Evolutionary conservation across 257 asterid species (phyloP).

Genomic region (Sherardia arvensis): DNA sequence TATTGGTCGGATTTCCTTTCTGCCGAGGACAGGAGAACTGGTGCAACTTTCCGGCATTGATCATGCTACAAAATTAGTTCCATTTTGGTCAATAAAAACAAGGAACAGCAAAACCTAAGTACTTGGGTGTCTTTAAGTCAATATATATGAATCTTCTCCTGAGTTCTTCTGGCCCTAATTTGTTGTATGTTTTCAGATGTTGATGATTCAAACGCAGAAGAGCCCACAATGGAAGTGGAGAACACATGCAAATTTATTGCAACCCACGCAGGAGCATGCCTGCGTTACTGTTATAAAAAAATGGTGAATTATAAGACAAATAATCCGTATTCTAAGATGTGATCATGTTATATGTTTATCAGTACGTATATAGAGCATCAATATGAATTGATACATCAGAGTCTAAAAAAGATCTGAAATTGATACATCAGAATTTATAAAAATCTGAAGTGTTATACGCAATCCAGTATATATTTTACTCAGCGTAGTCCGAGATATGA

Average conservation of each 20-base stretch:
- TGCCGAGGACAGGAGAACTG: neutral
- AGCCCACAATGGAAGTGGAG: neutral
- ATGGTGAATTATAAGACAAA: too few species aligned
- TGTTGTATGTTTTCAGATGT: neutral
- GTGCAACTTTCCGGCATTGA: neutral
- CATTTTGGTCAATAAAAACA: neutral
- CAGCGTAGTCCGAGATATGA: too few species aligned
- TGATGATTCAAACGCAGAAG: neutral
- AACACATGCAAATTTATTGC: constrained; percentile 5
- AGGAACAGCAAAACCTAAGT: neutral
- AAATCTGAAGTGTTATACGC: too few species aligned
- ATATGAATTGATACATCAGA: too few species aligned
- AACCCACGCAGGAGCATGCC: neutral
- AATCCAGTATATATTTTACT: too few species aligned
- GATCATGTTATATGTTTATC: too few species aligned
- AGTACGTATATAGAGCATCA: too few species aligned
- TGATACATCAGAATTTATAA: too few species aligned
- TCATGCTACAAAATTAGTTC: neutral
- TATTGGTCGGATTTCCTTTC: neutral
- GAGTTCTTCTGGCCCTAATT: neutral
- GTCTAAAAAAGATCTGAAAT: too few species aligned
- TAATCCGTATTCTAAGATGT: too few species aligned
- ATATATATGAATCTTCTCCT: neutral
- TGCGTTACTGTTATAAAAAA: too few species aligned
- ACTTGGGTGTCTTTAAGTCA: neutral